Evolutionary conservation across 2,329 filamentous ascomycete species (phyloP).

Genomic region (Fusarium sarcochroum): DNA sequence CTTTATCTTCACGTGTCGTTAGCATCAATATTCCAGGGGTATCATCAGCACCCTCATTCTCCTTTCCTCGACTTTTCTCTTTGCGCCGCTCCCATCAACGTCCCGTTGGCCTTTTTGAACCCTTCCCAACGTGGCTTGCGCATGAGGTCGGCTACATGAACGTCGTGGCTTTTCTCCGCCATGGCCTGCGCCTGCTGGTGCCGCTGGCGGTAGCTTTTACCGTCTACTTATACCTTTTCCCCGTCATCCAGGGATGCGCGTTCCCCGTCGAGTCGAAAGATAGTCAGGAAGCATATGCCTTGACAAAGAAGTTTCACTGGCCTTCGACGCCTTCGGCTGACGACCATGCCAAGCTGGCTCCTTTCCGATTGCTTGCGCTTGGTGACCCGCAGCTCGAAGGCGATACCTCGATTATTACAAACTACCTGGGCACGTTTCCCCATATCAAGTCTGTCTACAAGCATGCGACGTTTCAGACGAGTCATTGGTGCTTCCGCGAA

Average conservation of each 20-base stretch:
- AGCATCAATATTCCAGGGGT: slow-evolving; percentile 21
- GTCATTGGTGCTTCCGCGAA: slow-evolving; percentile 63
- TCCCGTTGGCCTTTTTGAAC: slow-evolving; percentile 16
- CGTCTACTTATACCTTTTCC: slow-evolving; percentile 89
- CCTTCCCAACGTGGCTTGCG: slow-evolving; percentile 42
- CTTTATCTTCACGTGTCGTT: slow-evolving; percentile 37
- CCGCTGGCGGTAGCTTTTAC: slow-evolving; percentile 79
- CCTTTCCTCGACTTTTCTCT: slow-evolving; percentile 18
- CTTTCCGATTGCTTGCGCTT: slow-evolving; percentile 88
- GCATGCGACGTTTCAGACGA: slow-evolving; percentile 63
- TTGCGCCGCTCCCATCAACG: slow-evolving; percentile 30
- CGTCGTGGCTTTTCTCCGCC: slow-evolving; percentile 67
- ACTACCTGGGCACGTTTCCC: slow-evolving; percentile 66
- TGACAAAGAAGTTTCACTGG: slow-evolving; percentile 60
- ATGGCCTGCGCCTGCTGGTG: slow-evolving; percentile 66
- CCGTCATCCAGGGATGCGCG: slow-evolving; percentile 81
- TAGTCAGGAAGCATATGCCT: slow-evolving; percentile 52
- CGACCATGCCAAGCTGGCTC: slow-evolving; percentile 64
- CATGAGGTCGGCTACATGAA: slow-evolving; percentile 64
- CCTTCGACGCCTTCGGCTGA: slow-evolving; percentile 48
- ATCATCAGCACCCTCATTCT: slow-evolving; percentile 15
- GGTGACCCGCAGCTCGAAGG: slow-evolving; percentile 96
- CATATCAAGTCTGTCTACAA: slow-evolving; percentile 63
- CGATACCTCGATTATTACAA: slow-evolving; percentile 82
- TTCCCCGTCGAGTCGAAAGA: slow-evolving; percentile 74